These are phyloP conservation scores for Karstenula rhodostoma DNA, from an alignment of 2,329 filamentous ascomycete species.

Conservation along the genomic window DNA sequence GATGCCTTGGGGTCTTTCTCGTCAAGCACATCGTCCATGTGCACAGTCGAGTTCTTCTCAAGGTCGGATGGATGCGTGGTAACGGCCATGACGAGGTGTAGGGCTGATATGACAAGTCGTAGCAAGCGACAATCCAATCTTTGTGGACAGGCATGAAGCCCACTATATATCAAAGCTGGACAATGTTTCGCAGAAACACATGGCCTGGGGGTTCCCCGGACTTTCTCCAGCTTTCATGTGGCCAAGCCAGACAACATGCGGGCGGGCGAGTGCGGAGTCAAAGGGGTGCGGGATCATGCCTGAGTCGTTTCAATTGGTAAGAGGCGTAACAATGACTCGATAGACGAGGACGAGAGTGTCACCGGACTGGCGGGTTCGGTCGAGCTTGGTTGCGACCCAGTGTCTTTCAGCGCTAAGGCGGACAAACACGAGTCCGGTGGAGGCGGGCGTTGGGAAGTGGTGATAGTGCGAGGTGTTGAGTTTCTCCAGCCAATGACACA, in stretches of 20 bases:
- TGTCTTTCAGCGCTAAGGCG: not conserved
- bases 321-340: not conserved
- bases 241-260: conserved; percentile 1
- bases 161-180: conserved; percentile 28
- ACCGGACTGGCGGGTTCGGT: not conserved
- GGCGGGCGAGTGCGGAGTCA: conserved; percentile 2
- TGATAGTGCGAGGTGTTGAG: not conserved
- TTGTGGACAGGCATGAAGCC: not conserved
- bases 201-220: conserved; percentile 23
- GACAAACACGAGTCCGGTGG: not conserved
- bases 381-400: not conserved
- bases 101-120: not conserved
- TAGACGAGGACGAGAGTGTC: not conserved
- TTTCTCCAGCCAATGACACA: not conserved
- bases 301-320: not conserved
- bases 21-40: conserved; percentile 28
- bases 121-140: too few species aligned
- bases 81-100: conserved; percentile 20
- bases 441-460: not conserved
- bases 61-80: conserved; percentile 16
- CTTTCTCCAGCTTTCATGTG: conserved; percentile 30
- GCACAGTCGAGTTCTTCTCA: conserved; percentile 28
- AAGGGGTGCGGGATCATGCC: not conserved
- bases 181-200: conserved; percentile 30
- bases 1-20: conserved; percentile 25